Conservation (phyloP, 371 early-diverging fungal species). For the Choanephora cucurbitarum region DNA sequence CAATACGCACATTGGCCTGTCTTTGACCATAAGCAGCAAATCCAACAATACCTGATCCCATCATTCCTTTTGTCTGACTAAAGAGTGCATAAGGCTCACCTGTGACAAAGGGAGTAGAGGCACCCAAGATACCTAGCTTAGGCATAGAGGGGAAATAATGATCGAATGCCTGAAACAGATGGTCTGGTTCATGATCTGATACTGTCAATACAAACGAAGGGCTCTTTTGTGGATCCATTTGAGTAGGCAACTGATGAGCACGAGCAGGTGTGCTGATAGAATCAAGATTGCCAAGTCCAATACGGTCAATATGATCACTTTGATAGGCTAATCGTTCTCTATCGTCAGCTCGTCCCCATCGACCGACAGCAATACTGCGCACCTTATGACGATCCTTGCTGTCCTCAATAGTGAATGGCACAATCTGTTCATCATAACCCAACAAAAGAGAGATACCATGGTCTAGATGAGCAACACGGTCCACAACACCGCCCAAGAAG, state of each 20-base stretch:
- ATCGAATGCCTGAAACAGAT: constrained; percentile 59
- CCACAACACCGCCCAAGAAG: constrained; percentile 52
- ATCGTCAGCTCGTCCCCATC: constrained; percentile 58
- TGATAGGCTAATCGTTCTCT: constrained; percentile 31
- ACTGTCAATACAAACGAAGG: constrained; percentile 54
- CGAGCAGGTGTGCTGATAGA: constrained; percentile 41
- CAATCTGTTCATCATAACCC: constrained; percentile 34
- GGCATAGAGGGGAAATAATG: constrained; percentile 47
- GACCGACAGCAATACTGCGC: constrained; percentile 55
- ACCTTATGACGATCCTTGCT: constrained; percentile 43
- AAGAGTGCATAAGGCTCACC: constrained; percentile 65
- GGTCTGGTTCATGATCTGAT: constrained; percentile 68
- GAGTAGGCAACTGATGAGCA: constrained; percentile 22
- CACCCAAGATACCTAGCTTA: constrained; percentile 62
- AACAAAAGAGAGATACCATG: constrained; percentile 53
- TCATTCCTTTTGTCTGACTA: constrained; percentile 39
- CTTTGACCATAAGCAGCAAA: constrained; percentile 46
- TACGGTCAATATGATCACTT: constrained; percentile 43
- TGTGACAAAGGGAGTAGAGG: constrained; percentile 75
- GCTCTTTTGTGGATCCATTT: not conserved
- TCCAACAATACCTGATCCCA: constrained; percentile 66
- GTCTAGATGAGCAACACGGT: constrained; percentile 49
- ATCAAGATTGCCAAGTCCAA: constrained; percentile 52
- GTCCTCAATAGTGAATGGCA: constrained; percentile 31
- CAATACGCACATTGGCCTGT: constrained; percentile 11